Base-by-base conservation (phyloP, 164 flowering plant genomes). In the Pachysandra terminalis region DNA sequence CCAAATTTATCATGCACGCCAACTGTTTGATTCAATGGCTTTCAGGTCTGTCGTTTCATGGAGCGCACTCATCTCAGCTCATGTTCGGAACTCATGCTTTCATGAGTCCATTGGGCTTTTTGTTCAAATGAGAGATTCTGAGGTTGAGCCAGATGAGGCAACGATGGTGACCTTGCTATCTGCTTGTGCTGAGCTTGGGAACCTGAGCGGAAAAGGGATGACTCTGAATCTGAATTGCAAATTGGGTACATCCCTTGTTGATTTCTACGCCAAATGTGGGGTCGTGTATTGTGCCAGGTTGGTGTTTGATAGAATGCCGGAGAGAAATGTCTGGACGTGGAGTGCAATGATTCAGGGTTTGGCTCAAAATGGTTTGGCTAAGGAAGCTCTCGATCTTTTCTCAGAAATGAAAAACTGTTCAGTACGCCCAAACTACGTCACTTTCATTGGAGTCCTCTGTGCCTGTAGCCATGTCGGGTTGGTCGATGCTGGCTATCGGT, bases 401-500 rank as follows among this genome's bases (percentile, higher is more conserved):
- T 28, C 27, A 9, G 58, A 64, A 52, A 89, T 89, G 84, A 78
- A 60, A 45, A 68, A 41, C 9, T 68, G 72, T 19, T 55, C 77
- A 0, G 54, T 87, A 54, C 49, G 53, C 24, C 91, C 95, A n/a
- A 89, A 89, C 49, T 76, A 80, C 75, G 91, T 87, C n/a, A 86
- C 90, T 37, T 89, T 81, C 70, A 80, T 86, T 32, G 91, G 90
- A 17, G 86, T 89, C 51, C 83, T 87, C 7, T 83, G 83, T 77
- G 95, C 90, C 35, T 89, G 96, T 68, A 86, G 89, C 71, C 90
- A 89, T 81, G 82, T 84, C 14, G 87, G 92, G 16, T 61, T 82
- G 56, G 88, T 85, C 23, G 83, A 86, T 14, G 82, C 76, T 15
- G 90, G 90, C n/a, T 77, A 71, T 68, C 67, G 45, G 22, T 86